phyloP scores from a whole-genome alignment of 1,284 basidiomycete genomes.

The Sporisorium exsertum region DNA sequence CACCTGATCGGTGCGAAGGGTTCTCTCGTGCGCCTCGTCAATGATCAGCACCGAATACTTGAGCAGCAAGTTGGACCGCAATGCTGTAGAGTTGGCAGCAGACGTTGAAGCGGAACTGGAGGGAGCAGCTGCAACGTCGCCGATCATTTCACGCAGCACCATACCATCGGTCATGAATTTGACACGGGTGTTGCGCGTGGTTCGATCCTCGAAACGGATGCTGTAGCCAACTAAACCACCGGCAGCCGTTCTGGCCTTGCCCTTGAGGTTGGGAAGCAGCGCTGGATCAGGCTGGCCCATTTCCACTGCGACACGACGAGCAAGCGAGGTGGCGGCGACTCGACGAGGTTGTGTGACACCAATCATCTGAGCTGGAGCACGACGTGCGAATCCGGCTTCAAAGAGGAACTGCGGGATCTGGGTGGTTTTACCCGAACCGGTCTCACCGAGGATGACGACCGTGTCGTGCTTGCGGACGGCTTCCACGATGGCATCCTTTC shows the following conservation, averaged over 20 bases:
- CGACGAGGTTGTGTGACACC: constrained; percentile 85
- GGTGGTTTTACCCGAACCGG: constrained; percentile 97
- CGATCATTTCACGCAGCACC: constrained; percentile 88
- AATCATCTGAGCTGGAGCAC: constrained; percentile 71
- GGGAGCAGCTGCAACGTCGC: constrained; percentile 14
- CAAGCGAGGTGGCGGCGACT: constrained; percentile 93
- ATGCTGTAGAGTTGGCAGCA: not conserved
- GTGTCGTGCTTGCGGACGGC: constrained; percentile 79
- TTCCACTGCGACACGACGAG: constrained; percentile 87
- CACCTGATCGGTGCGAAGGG: constrained; percentile 92
- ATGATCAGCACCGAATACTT: constrained; percentile 90
- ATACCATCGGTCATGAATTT: constrained; percentile 98
- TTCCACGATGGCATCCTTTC: constrained; percentile 50
- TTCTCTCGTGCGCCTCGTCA: constrained; percentile 97
- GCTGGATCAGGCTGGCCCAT: constrained; percentile 73
- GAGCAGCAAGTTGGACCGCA: constrained; percentile 73
- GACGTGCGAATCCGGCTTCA: constrained; percentile 73
- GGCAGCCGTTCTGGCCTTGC: constrained; percentile 30
- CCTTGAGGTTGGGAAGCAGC: constrained; percentile 27
- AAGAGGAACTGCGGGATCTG: constrained; percentile 74
- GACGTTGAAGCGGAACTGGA: constrained; percentile 1
- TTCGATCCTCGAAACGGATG: constrained; percentile 92
- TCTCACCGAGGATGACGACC: constrained; percentile 91
- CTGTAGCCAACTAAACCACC: constrained; percentile 84
- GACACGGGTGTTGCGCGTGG: constrained; percentile 78